Percentiles rank a stretch among this genome's conserved stretches.
Evolutionary conservation across 2,329 filamentous ascomycete genomes (phyloP).

Genomic region (Talaromyces sp.): DNA sequence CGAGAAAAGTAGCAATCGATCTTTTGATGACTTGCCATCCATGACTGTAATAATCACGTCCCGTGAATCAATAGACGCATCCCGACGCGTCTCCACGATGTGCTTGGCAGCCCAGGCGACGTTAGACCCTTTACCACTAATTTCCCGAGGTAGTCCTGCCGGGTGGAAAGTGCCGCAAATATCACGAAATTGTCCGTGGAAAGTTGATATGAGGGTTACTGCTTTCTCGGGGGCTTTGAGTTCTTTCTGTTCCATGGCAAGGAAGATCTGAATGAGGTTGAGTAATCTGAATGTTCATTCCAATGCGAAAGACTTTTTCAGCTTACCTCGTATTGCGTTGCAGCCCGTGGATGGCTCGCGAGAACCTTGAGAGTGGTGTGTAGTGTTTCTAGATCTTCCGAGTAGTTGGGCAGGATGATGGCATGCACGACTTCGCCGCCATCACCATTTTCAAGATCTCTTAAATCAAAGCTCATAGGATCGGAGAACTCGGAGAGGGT

Average conservation of each 20-base stretch:
- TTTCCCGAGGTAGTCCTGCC: conserved; percentile 63
- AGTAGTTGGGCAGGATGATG: conserved; percentile 72
- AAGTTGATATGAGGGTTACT: conserved; percentile 59
- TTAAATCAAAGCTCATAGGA: conserved; percentile 28
- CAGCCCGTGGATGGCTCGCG: conserved; percentile 64
- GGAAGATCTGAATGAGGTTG: conserved; percentile 57
- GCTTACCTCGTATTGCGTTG: conserved; percentile 67
- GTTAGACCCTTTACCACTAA: conserved; percentile 73
- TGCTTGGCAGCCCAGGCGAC: conserved; percentile 63
- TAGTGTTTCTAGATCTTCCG: conserved; percentile 68
- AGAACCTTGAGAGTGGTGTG: conserved; percentile 68
- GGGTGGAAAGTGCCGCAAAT: conserved; percentile 70
- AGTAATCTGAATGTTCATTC: background rate
- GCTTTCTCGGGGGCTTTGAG: conserved; percentile 62
- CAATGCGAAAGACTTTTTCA: background rate
- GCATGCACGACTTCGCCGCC: conserved; percentile 58
- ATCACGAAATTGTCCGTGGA: conserved; percentile 63
- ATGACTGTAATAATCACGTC: conserved; percentile 66
- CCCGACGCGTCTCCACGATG: conserved; percentile 28
- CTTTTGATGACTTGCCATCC: conserved; percentile 55
- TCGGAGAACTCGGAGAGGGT: conserved; percentile 10
- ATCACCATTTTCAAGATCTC: conserved; percentile 54
- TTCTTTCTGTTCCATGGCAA: conserved; percentile 72
- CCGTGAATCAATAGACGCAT: conserved; percentile 40
- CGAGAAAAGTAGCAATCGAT: background rate